phyloP scores from a whole-genome alignment of 202 grass and related monocot species.

The Schoenoplectus triqueter region DNA sequence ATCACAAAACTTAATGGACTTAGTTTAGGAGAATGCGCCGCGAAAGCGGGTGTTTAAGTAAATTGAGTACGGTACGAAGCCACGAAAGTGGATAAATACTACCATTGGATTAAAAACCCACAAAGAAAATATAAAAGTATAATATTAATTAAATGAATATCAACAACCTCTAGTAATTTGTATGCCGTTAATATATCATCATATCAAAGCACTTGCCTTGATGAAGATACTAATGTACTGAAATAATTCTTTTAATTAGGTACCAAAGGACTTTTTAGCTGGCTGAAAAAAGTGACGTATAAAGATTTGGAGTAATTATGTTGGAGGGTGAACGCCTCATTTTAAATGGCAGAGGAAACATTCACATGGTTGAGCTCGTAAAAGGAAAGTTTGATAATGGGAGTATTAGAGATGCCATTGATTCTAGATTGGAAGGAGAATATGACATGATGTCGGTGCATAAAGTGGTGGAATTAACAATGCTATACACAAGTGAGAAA shows the following conservation, averaged over 20 bases:
- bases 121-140: no score
- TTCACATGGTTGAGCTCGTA: conserved; percentile 27
- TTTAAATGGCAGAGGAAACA: neutral
- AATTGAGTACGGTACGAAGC: no score
- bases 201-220: neutral
- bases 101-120: no score
- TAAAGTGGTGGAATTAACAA: conserved; percentile 43
- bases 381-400: conserved; percentile 18
- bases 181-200: no score
- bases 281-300: conserved; percentile 44
- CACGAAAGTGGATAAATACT: no score
- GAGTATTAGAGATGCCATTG: conserved; percentile 35
- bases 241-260: conserved; percentile 30
- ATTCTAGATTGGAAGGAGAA: conserved; percentile 31
- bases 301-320: conserved; percentile 49
- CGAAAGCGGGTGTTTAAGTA: no score
- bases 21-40: no score
- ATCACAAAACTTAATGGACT: no score
- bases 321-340: conserved; percentile 43
- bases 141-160: no score
- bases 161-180: no score
- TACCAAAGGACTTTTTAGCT: conserved; percentile 12
- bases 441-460: conserved; percentile 37
- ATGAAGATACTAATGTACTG: neutral
- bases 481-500: conserved; percentile 28